These are phyloP conservation scores for Penicillium ucsense DNA, from an alignment of 495 filamentous ascomycete genomes.

Conservation along the genomic window DNA sequence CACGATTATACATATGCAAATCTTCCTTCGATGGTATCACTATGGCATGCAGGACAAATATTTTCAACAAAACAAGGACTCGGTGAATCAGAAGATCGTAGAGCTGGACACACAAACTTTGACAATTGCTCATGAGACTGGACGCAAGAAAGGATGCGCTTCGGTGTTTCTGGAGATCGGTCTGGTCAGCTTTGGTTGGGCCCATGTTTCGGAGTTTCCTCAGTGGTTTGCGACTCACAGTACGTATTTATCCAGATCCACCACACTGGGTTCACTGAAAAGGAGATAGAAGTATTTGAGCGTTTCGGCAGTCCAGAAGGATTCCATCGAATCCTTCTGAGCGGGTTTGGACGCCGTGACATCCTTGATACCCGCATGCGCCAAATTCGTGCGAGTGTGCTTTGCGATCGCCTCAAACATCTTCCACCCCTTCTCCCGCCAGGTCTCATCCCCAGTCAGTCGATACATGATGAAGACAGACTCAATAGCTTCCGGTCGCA, in stretches of 20 bases:
- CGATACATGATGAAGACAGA: constrained; percentile 95
- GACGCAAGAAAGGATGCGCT: constrained; percentile 44
- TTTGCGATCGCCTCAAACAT: constrained; percentile 74
- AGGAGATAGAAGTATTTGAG: constrained; percentile 76
- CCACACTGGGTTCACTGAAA: constrained; percentile 58
- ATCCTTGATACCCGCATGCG: constrained; percentile 66
- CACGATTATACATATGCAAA: constrained; percentile 6
- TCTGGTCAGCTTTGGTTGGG: constrained; percentile 3
- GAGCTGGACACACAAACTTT: neutral
- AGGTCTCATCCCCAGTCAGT: constrained; percentile 68
- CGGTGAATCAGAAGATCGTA: constrained; percentile 1
- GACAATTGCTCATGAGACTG: constrained; percentile 12
- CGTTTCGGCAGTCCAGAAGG: constrained; percentile 66
- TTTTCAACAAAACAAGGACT: constrained; percentile 1
- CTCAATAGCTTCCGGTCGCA: constrained; percentile 90
- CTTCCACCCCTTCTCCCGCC: constrained; percentile 81
- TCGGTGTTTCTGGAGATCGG: constrained; percentile 39
- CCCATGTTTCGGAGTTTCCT: no score
- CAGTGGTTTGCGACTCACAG: constrained; percentile 37
- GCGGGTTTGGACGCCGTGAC: constrained; percentile 45
- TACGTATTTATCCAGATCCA: constrained; percentile 79
- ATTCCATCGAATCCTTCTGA: constrained; percentile 40
- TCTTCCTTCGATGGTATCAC: constrained; percentile 18
- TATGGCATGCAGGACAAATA: constrained; percentile 6
- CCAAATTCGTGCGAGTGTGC: constrained; percentile 55